phyloP scores from a whole-genome alignment of 768 basidiomycete species.

The Boletus sensibilis region DNA sequence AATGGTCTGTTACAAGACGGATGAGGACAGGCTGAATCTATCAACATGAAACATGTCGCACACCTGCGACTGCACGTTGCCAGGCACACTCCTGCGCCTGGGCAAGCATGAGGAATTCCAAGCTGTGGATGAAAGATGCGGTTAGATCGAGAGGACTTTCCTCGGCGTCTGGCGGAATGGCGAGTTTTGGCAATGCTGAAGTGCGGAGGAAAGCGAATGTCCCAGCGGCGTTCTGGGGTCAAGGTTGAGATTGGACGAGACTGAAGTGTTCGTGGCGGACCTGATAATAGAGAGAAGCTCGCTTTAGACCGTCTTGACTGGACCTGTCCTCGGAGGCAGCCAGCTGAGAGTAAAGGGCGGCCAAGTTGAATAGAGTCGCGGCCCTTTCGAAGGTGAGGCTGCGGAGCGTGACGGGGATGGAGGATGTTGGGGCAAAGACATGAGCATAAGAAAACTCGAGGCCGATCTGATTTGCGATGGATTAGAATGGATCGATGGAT shows the following conservation, averaged over 20 bases:
- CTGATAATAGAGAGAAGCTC: constrained; percentile 70
- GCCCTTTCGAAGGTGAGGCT: constrained; percentile 85
- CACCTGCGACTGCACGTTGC: constrained; percentile 88
- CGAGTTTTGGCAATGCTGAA: constrained; percentile 52
- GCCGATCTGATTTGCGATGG: constrained; percentile 49
- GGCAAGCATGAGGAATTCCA: constrained; percentile 81
- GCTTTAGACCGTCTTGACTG: constrained; percentile 77
- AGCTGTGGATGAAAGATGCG: constrained; percentile 51
- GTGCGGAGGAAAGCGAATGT: constrained; percentile 59
- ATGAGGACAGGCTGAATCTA: not conserved
- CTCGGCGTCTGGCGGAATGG: constrained; percentile 47
- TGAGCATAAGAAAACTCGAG: constrained; percentile 73
- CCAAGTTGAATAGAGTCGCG: constrained; percentile 80
- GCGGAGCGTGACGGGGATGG: constrained; percentile 58
- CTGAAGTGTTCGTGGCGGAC: constrained; percentile 34
- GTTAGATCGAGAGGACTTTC: constrained; percentile 68
- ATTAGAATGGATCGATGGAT: constrained; percentile 12
- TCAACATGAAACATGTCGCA: constrained; percentile 3
- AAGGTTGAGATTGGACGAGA: constrained; percentile 14
- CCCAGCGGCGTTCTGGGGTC: constrained; percentile 65
- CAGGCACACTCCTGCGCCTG: constrained; percentile 97
- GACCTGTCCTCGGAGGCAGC: constrained; percentile 71
- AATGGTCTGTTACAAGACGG: constrained; percentile 44
- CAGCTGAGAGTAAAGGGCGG: constrained; percentile 80
- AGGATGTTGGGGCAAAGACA: constrained; percentile 53